Base-by-base conservation (phyloP, 345 rosid species). In the Hibiscus mutabilis region DNA sequence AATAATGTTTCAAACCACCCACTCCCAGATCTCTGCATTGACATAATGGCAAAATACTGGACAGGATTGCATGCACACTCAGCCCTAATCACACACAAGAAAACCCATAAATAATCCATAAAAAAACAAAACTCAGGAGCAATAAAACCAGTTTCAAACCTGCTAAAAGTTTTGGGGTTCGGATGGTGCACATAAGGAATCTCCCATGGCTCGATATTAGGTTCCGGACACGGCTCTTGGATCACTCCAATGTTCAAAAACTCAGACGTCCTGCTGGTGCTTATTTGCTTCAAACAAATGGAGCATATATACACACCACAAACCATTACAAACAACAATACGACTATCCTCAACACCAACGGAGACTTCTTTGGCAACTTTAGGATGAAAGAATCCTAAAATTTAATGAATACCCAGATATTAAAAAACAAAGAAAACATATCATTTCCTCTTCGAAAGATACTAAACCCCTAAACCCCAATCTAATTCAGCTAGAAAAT, bases 21-120 rank as follows among this genome's bases (percentile, higher is more conserved):
- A 63, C 99, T 96, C 75, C 99, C 99, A 14, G 97, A 96, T 77
- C 99, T 91, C 89, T 96, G 99, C 99, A 96, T 96, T 14, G 96
- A 96, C 66, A 96, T 79, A 81, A 96, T 92, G 22, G 99, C 97
- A 71, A 96, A 96, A 82, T 91, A 79, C 84, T 91, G 85, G 58
- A 96, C 98, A 7, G 98, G 98, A 87, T 79, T 79, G 89, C 99
- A 92, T 0, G 77, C 68, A 81, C 97, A 96, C 77, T 96, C 98
- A 61, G 77, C 94, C 93, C 99, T 96, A 73, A 72, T n/a, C 60
- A 73, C 57, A 42, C 64, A 79, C 6, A 61, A 58, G 49, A 49
- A 75, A 67, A 24, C 42, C 58, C 72, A 69, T 70, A 68, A 80
- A 40, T 31, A 57, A 49, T 42, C 59, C 24, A n/a, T n/a, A 25